phyloP scores from a whole-genome alignment of 371 early-diverging fungal genomes.

The Sporodiniella umbellata region DNA sequence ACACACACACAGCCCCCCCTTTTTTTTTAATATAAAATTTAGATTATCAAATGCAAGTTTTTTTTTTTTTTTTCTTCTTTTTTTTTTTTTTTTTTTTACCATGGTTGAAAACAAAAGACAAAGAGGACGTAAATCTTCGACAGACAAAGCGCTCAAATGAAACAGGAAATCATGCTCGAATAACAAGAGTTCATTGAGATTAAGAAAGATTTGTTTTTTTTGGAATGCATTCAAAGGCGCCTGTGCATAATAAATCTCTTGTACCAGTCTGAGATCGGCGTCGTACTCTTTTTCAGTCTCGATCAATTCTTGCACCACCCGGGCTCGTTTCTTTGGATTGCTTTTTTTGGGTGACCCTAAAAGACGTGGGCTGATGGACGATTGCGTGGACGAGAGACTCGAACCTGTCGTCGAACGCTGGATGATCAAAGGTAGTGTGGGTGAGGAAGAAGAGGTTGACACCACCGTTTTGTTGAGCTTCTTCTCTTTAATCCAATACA shows the following conservation, averaged over 20 bases:
- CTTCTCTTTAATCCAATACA: too few species aligned
- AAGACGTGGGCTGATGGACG: not conserved
- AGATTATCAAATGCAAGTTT: too few species aligned
- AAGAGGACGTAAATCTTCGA: not conserved
- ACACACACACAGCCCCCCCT: too few species aligned
- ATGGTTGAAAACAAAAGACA: not conserved
- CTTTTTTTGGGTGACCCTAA: not conserved
- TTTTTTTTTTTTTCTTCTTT: too few species aligned
- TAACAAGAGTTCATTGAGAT: slow-evolving; percentile 55
- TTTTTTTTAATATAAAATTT: too few species aligned
- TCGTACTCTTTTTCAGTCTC: slow-evolving; percentile 66
- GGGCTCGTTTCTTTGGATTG: slow-evolving; percentile 29
- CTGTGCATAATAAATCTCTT: slow-evolving; percentile 55
- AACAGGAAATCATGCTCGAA: slow-evolving; percentile 46
- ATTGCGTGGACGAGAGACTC: slow-evolving; percentile 6
- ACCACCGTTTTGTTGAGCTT: too few species aligned
- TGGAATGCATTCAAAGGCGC: slow-evolving; percentile 40
- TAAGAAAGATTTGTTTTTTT: slow-evolving; percentile 60
- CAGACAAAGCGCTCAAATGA: slow-evolving; percentile 15
- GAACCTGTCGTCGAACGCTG: slow-evolving; percentile 22
- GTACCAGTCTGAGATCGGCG: slow-evolving; percentile 62
- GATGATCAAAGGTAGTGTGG: slow-evolving; percentile 6
- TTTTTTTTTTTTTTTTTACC: too few species aligned
- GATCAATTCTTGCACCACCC: slow-evolving; percentile 62
- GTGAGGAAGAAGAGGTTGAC: slow-evolving; percentile 16